Evolutionary conservation across 2,329 filamentous ascomycete species (phyloP).

Genomic region (Xylariomycetidae sp.): DNA sequence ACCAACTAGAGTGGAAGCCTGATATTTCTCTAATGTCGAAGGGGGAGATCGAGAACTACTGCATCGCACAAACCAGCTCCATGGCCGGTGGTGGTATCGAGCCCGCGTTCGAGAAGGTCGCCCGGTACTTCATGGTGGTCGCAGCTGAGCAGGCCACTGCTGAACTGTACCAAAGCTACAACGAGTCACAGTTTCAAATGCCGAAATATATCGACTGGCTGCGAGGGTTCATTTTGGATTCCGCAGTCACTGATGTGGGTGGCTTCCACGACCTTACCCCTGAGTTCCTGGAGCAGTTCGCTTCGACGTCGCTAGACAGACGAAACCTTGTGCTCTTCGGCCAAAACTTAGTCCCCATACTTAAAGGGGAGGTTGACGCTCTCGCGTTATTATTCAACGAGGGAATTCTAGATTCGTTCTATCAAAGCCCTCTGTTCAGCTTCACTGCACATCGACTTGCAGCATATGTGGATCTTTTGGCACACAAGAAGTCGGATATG

Average conservation of each 20-base stretch:
- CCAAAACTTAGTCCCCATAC: not conserved
- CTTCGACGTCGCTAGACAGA: too few species aligned
- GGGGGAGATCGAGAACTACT: not conserved
- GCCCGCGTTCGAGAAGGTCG: not conserved
- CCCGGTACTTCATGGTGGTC: not conserved
- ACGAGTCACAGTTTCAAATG: not conserved
- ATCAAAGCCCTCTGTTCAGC: conserved; percentile 1
- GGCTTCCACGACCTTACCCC: too few species aligned
- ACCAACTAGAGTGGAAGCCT: not conserved
- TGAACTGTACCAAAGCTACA: not conserved
- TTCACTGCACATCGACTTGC: not conserved
- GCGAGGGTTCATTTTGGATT: not conserved
- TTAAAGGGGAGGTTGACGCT: not conserved
- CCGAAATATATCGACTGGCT: not conserved
- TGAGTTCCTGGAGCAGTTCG: too few species aligned
- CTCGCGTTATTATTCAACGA: not conserved
- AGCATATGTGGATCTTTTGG: not conserved
- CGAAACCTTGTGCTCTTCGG: not conserved
- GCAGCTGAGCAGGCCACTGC: not conserved
- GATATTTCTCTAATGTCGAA: not conserved
- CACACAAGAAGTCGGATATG: conserved; percentile 1
- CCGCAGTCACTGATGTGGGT: too few species aligned
- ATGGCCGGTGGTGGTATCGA: not conserved
- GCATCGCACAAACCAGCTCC: not conserved
- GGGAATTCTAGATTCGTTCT: not conserved